Base-by-base conservation (phyloP, 2,329 filamentous ascomycete genomes). In the Epicoccum sorghinum region DNA sequence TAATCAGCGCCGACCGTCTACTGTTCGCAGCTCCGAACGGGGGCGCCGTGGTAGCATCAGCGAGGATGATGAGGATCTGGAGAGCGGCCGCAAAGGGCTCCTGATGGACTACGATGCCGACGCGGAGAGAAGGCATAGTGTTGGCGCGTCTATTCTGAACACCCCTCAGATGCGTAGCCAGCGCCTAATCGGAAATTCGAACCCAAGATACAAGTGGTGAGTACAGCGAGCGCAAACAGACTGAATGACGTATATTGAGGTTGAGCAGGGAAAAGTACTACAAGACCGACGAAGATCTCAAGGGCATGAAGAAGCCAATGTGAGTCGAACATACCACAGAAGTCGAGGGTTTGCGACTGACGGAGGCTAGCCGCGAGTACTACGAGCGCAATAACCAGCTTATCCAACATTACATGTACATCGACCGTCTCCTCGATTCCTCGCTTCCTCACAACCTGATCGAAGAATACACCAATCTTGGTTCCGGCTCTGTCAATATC, bases 331-430 rank as follows among this genome's bases (percentile, higher is more conserved):
- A 14, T 8, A 4, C 10, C 3, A 5, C 22, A 4, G 6, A 10
- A 4, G 4, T 3, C 3, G 3, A 29, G 4, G 41, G 13, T 25
- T 3, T 27, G 10, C 2, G 30, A 55, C 52, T 61, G 58, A 66
- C 42, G n/a, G 6, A 4, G 5, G 29, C 25, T 59, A 88, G 86
- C 56, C 89, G 92, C 41, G 71, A 88, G 68, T 97, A 96, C 77
- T 96, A 98, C 70, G 88, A 96, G 79, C 86, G 90, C 38, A 93
- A 88, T 70, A 98, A 98, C 76, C 87, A 88, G 63, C 81, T 97
- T 38, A 86, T 98, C 55, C 90, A 95, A 73, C 89, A 96, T 72
- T 98, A 97, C 73, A 82, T 96, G 59, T 97, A 96, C 73, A 96
- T 97, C 65, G 93, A 97, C 76, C 86, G 89, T 47, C 80, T 98